Conservation (phyloP, 768 basidiomycete species). For the Neoboletus brunneissimus region DNA sequence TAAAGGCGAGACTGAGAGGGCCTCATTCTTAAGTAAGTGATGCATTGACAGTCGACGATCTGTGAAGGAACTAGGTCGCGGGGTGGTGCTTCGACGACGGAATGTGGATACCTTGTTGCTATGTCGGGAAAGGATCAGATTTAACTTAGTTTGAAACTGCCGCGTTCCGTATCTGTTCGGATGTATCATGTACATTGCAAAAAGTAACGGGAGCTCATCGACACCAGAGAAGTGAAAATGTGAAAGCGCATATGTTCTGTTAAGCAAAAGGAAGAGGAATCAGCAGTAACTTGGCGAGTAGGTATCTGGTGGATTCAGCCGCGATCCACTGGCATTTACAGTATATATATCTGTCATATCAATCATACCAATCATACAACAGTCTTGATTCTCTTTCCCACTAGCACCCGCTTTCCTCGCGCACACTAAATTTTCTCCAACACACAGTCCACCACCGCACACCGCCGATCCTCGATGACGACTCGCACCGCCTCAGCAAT, state of each 20-base stretch:
- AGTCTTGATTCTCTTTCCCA: background rate
- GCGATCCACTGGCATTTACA: too few relatives aligned
- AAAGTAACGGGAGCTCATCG: background rate
- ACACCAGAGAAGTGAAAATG: background rate
- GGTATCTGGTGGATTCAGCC: too few relatives aligned
- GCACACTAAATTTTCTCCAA: constrained; percentile 40
- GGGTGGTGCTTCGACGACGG: too few relatives aligned
- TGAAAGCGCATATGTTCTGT: background rate
- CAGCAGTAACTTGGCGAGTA: too few relatives aligned
- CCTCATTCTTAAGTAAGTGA: background rate
- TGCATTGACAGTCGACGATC: background rate
- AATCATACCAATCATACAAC: background rate
- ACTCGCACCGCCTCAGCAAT: constrained; percentile 51
- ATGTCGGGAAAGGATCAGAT: background rate
- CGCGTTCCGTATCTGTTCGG: background rate
- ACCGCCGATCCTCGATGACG: constrained; percentile 56
- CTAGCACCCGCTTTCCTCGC: background rate
- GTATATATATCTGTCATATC: too few relatives aligned
- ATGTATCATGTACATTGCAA: background rate
- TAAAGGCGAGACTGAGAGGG: background rate
- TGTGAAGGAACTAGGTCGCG: too few relatives aligned
- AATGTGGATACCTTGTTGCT: background rate
- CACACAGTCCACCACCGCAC: constrained; percentile 65
- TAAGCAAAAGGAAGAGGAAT: background rate
- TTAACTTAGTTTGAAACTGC: background rate